phyloP scores from a whole-genome alignment of 2,329 filamentous ascomycete genomes.

The Monosporascus ibericus region DNA sequence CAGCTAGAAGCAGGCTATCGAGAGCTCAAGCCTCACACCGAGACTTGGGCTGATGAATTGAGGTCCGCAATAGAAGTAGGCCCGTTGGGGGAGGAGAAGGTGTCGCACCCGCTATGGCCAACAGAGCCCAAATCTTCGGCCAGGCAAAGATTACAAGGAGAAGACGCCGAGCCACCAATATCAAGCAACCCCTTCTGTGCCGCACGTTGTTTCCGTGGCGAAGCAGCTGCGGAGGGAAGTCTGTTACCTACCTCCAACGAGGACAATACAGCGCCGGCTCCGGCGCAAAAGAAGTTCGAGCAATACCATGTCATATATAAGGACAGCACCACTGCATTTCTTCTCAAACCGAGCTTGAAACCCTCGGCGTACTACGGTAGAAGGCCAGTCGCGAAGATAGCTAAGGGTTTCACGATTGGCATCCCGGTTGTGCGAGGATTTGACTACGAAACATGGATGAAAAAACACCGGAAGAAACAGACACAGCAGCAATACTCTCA shows the following conservation, averaged over 20 bases:
- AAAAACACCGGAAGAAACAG: slow-evolving; percentile 50
- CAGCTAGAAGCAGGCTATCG: slow-evolving; percentile 87
- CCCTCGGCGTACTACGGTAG: slow-evolving; percentile 82
- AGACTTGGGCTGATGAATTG: slow-evolving; percentile 89
- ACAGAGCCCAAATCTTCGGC: slow-evolving; percentile 37
- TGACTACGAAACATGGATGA: slow-evolving; percentile 69
- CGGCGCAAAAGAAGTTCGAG: slow-evolving; percentile 54
- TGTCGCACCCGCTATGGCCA: slow-evolving; percentile 78
- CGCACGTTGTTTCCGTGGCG: slow-evolving; percentile 52
- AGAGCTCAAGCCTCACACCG: slow-evolving; percentile 79
- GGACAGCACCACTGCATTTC: slow-evolving; percentile 68
- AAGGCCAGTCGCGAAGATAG: slow-evolving; percentile 74
- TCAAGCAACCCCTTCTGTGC: slow-evolving; percentile 54
- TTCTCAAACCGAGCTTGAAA: slow-evolving; percentile 78
- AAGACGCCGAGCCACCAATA: slow-evolving; percentile 33
- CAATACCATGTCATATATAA: slow-evolving; percentile 84
- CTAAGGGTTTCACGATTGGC: slow-evolving; percentile 76
- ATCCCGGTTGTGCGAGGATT: slow-evolving; percentile 88
- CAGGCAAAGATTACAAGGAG: slow-evolving; percentile 24
- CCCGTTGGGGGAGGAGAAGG: slow-evolving; percentile 83
- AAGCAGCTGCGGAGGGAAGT: slow-evolving; percentile 50
- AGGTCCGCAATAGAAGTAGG: slow-evolving; percentile 87
- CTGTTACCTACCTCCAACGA: slow-evolving; percentile 23
- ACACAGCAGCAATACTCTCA: slow-evolving; percentile 19
- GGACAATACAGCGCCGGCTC: slow-evolving; percentile 34